These are phyloP conservation scores for Pichia sp. DNA, from an alignment of 1,139 yeast species.

Conservation along the genomic window DNA sequence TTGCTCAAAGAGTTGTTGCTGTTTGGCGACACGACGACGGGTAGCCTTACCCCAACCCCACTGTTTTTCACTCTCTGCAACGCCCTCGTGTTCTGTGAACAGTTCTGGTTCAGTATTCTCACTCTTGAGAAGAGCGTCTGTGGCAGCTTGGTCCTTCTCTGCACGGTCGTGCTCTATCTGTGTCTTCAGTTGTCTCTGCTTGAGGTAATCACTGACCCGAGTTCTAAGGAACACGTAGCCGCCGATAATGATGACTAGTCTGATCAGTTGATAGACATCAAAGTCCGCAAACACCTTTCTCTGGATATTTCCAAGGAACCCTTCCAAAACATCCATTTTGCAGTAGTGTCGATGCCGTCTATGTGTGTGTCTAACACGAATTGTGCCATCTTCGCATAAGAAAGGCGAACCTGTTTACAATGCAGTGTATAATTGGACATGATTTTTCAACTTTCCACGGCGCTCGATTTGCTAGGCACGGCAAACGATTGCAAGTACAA, in stretches of 20 bases:
- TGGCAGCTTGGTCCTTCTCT: conserved; percentile 28
- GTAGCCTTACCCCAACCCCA: conserved; percentile 82
- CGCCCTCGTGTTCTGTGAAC: conserved; percentile 4
- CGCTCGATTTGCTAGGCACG: no score
- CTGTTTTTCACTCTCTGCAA: conserved; percentile 30
- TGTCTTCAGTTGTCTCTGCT: conserved; percentile 43
- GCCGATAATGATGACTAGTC: conserved; percentile 38
- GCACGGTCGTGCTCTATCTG: conserved; percentile 45
- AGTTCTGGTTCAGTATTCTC: conserved; percentile 13
- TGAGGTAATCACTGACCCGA: conserved; percentile 34
- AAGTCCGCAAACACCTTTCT: conserved; percentile 21
- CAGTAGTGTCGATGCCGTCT: background rate
- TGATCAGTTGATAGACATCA: conserved; percentile 30
- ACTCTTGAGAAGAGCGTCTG: conserved; percentile 12
- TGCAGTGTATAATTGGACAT: no score
- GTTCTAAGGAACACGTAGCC: conserved; percentile 40
- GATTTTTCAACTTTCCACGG: no score
- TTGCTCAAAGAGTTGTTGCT: conserved; percentile 47
- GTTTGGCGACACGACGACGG: conserved; percentile 48
- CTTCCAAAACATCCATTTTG: conserved; percentile 4
- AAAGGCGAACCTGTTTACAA: no score
- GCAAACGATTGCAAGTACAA: no score
- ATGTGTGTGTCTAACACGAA: background rate
- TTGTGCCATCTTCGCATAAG: no score
- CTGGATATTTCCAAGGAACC: conserved; percentile 14